These are phyloP conservation scores for Xylaria arbuscula DNA, from an alignment of 2,329 filamentous ascomycete genomes.

Conservation along the genomic window DNA sequence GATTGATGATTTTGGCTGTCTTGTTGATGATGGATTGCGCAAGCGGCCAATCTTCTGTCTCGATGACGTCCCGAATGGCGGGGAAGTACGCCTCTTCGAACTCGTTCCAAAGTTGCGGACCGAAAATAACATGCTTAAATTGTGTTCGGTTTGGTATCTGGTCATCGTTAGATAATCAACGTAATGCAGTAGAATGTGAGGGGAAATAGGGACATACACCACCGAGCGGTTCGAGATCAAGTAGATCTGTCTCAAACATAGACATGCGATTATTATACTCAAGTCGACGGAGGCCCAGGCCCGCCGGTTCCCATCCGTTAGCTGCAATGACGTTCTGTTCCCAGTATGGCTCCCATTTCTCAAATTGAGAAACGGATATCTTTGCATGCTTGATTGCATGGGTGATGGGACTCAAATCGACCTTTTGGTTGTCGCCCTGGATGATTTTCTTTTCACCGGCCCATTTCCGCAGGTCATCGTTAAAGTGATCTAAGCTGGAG, in stretches of 20 bases:
- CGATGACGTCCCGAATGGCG: constrained; percentile 83
- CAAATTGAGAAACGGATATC: constrained; percentile 71
- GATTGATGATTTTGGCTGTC: constrained; percentile 72
- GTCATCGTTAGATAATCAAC: constrained; percentile 13
- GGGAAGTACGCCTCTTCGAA: constrained; percentile 79
- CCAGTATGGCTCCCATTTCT: constrained; percentile 82
- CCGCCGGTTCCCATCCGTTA: constrained; percentile 80
- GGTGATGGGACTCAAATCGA: constrained; percentile 69
- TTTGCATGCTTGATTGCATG: constrained; percentile 72
- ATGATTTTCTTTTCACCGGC: constrained; percentile 64
- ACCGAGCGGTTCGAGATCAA: constrained; percentile 77
- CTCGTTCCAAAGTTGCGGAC: constrained; percentile 80
- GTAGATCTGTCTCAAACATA: constrained; percentile 81
- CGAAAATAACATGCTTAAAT: constrained; percentile 93
- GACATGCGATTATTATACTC: constrained; percentile 83
- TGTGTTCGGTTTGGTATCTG: constrained; percentile 87
- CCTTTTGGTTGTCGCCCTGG: constrained; percentile 48
- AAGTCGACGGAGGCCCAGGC: constrained; percentile 73
- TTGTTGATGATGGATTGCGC: constrained; percentile 77
- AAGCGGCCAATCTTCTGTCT: constrained; percentile 74
- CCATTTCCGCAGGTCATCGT: constrained; percentile 74
- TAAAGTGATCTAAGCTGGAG: constrained; percentile 70
- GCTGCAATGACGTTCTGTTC: constrained; percentile 75
- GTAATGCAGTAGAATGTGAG: constrained; percentile 1
- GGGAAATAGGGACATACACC: constrained; percentile 70